A percentile compares a stretch with the other conserved stretches of the same genome.
phyloP scores from a whole-genome alignment of 257 asterid species.

The Fraxinus anomala region DNA sequence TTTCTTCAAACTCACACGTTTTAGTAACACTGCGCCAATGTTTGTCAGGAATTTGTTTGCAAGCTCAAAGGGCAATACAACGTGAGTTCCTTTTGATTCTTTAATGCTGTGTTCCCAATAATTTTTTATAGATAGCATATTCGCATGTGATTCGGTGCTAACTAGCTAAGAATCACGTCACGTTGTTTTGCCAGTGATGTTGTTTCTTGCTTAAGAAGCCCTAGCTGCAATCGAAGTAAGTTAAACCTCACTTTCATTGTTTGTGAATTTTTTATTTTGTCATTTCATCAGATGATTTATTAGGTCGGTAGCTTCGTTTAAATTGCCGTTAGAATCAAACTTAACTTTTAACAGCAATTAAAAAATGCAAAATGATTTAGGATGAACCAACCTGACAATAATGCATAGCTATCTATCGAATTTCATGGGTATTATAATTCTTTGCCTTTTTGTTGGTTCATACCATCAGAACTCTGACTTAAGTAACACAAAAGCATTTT shows the following conservation, averaged over 20 bases:
- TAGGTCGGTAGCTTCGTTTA: background rate
- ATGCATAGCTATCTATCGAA: no score
- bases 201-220: conserved; percentile 50
- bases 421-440: no score
- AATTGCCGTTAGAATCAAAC: background rate
- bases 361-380: background rate
- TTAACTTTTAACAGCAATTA: background rate
- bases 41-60: conserved; percentile 63
- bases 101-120: background rate
- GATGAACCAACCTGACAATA: background rate
- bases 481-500: background rate
- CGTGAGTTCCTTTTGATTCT: conserved; percentile 42
- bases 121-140: background rate
- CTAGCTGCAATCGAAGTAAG: conserved; percentile 50
- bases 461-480: background rate
- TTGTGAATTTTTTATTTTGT: background rate
- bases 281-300: no score
- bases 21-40: conserved; percentile 21
- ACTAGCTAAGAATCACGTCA: conserved; percentile 15
- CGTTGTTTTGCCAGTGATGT: conserved; percentile 42
- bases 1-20: background rate
- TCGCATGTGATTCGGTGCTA: conserved; percentile 15
- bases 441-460: background rate
- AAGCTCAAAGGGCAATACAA: conserved; percentile 49
- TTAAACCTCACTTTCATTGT: background rate